These are phyloP conservation scores for Apiotrichum domesticum DNA, from an alignment of 1,284 basidiomycete species.

Conservation along the genomic window DNA sequence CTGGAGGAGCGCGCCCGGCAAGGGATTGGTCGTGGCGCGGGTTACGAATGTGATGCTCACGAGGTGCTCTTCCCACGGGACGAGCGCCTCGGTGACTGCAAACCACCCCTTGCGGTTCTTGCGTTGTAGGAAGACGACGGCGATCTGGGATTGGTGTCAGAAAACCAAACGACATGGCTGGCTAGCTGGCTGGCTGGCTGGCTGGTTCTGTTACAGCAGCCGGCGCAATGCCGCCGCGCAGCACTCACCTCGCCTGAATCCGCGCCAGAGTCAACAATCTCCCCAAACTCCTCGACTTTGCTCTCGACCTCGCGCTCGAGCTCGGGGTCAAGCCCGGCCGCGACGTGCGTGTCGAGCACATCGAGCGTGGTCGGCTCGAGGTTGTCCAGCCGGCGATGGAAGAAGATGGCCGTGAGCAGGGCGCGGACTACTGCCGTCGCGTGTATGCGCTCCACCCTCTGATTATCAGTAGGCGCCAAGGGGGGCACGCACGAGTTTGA, in stretches of 20 bases:
- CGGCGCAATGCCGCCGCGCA: no score
- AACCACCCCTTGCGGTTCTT: constrained; percentile 44
- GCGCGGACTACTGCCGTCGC: constrained; percentile 27
- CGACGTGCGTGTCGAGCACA: constrained; percentile 36
- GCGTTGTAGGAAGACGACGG: constrained; percentile 41
- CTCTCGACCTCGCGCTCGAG: constrained; percentile 18
- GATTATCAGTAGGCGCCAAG: neutral
- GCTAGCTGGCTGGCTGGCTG: no score
- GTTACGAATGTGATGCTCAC: constrained; percentile 26
- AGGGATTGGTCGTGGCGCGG: constrained; percentile 16
- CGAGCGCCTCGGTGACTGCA: constrained; percentile 41
- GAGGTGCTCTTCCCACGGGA: constrained; percentile 46
- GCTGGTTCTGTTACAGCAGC: no score
- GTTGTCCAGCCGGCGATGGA: constrained; percentile 35
- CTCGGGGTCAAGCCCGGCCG: constrained; percentile 2
- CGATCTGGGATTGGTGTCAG: constrained; percentile 19
- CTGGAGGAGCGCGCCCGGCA: constrained; percentile 31
- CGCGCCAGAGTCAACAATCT: constrained; percentile 23
- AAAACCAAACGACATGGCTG: neutral
- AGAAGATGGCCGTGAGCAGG: constrained; percentile 37
- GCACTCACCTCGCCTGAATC: constrained; percentile 24
- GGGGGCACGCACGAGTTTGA: constrained; percentile 18
- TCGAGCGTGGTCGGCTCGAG: constrained; percentile 37
- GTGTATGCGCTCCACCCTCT: constrained; percentile 26
- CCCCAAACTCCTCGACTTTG: constrained; percentile 32